Percentiles rank a stretch among this genome's conserved stretches.
Conservation (phyloP, 805 yeast species). For the Suhomyces pyralidae region DNA sequence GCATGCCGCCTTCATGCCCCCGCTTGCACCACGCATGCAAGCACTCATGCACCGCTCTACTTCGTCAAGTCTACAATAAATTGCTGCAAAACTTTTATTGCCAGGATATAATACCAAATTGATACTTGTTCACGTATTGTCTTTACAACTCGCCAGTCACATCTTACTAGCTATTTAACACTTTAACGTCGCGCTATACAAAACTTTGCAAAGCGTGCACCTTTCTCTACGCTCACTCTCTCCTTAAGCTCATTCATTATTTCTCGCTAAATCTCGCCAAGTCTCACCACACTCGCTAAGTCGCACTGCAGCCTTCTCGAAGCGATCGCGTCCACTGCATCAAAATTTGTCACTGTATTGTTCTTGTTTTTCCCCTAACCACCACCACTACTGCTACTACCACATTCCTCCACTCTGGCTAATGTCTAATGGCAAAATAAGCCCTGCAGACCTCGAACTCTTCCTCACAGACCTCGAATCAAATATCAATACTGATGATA, state of each 20-base stretch:
- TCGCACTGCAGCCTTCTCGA: background rate
- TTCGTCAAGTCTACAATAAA: background rate
- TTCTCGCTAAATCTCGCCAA: background rate
- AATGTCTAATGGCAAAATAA: background rate
- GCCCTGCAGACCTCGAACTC: conserved; percentile 1
- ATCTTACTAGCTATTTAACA: background rate
- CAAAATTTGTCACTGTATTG: background rate
- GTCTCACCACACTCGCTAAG: background rate
- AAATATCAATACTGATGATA: conserved; percentile 27
- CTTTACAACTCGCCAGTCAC: background rate
- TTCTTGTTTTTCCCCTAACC: background rate
- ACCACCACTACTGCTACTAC: too few relatives aligned
- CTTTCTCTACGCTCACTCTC: background rate
- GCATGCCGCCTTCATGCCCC: too few relatives aligned
- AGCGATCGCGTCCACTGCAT: background rate
- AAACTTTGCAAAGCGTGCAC: background rate
- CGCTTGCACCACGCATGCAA: too few relatives aligned
- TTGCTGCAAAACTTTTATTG: background rate
- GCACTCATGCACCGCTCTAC: background rate
- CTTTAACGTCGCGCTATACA: background rate
- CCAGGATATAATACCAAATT: background rate
- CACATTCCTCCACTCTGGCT: background rate
- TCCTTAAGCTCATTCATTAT: background rate
- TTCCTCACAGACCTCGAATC: conserved; percentile 35
- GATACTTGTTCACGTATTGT: background rate